A percentile compares a stretch with the other conserved stretches of the same genome.
Evolutionary conservation across 2,329 filamentous ascomycete species (phyloP).

Genomic region (Fusarium sp.): DNA sequence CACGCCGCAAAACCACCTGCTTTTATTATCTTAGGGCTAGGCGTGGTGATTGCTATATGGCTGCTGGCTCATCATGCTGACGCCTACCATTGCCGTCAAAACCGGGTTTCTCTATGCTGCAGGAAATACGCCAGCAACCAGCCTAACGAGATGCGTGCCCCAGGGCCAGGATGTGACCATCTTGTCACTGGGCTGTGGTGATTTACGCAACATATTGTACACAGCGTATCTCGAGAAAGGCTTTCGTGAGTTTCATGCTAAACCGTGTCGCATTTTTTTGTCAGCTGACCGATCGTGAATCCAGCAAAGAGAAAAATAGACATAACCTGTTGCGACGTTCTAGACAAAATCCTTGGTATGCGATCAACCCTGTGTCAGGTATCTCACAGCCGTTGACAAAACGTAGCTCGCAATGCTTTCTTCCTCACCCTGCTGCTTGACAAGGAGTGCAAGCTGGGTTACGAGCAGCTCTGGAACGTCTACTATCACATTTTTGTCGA

Average conservation of each 20-base stretch:
- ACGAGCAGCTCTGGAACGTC: conserved; percentile 58
- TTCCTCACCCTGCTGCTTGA: conserved; percentile 62
- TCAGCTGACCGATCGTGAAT: conserved; percentile 33
- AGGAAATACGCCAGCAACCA: conserved; percentile 64
- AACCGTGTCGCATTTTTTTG: neutral
- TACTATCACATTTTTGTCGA: conserved; percentile 64
- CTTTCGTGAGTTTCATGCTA: conserved; percentile 45
- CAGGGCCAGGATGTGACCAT: conserved; percentile 59
- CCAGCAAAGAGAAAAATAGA: conserved; percentile 56
- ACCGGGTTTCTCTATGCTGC: conserved; percentile 55
- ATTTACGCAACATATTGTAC: conserved; percentile 65
- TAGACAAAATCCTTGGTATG: conserved; percentile 60
- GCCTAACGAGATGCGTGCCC: conserved; percentile 57
- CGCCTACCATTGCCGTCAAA: conserved; percentile 48
- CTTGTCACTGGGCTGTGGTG: conserved; percentile 65
- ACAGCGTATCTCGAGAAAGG: conserved; percentile 57
- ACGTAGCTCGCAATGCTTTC: conserved; percentile 63
- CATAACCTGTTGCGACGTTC: conserved; percentile 65
- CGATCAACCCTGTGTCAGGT: conserved; percentile 1
- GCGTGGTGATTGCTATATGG: neutral
- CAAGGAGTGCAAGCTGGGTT: conserved; percentile 38
- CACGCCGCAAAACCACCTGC: neutral
- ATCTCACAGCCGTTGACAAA: neutral
- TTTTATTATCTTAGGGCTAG: neutral
- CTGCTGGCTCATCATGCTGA: conserved; percentile 47